Evolutionary conservation across 169 alveolate species (phyloP), one percentile per base, ranked within the genome.

Genomic region (Plasmodium yoelii): DNA sequence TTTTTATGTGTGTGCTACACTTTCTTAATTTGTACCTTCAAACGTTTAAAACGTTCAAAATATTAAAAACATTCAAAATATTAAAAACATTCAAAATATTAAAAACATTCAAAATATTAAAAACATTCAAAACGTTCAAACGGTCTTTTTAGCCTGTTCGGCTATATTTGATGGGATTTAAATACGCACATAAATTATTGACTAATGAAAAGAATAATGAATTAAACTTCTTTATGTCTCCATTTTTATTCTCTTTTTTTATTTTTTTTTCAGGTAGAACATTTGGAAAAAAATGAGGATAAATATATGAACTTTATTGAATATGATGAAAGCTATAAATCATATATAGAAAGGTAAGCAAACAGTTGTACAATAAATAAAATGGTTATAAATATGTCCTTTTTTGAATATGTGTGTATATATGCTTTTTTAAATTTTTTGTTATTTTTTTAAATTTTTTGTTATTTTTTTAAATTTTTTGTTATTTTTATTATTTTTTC

Each of bases 291-390:
- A 68, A 75, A 75, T 22, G 88, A 75, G 55, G 74, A 75, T 26
- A 49, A 61, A 42, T 75, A 75, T 53, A 63, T 61, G 57, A 65
- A 75, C 55, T 75, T 75, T 65, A 19, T 75, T 26, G 88, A 75
- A 44, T 56, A 75, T 42, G 88, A 75, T 24, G 88, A 75, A 56
- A 75, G 88, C 49, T 75, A 61, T 56, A 75, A 75, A 65, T 75
- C 88, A 3, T 75, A 75, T 56, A 75, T 75, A 4, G 67, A 75
- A 39, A 75, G 88, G 88, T 75, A 63, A 6, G 70, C 22, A 22
- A 22, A 22, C 0, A 22, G 26, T 49, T 18, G 15, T 26, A 28
- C 19, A 24, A 10, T 47, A 10, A 28, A 26, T 24, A 42, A 6
- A 5, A 67, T 7, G 18, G 53, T 18, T 8, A n/a, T 56, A n/a